Evolutionary conservation across 2,329 filamentous ascomycete species (phyloP).

Genomic region (Verticillium nubilum): DNA sequence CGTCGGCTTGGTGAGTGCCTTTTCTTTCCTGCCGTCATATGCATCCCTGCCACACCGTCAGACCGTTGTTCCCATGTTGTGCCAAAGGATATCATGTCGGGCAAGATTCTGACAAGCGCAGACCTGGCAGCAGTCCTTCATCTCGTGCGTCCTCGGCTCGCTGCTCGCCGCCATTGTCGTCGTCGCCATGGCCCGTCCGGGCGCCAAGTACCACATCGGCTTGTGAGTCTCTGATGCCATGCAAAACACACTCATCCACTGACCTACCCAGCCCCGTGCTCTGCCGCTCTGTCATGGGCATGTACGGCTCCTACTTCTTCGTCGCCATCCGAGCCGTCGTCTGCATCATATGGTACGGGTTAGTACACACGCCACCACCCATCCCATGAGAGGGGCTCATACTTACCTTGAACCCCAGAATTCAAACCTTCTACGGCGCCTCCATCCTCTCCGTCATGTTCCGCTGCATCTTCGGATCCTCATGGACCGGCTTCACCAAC

Average conservation of each 20-base stretch:
- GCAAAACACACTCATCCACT: too few relatives aligned
- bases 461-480: constrained; percentile 26
- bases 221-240: too few relatives aligned
- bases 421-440: constrained; percentile 14
- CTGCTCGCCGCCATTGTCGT: constrained; percentile 17
- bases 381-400: not conserved
- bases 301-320: constrained; percentile 35
- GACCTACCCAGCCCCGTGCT: constrained; percentile 23
- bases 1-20: constrained; percentile 18
- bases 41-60: too few relatives aligned
- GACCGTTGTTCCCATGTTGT: too few relatives aligned
- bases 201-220: constrained; percentile 19
- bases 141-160: constrained; percentile 17
- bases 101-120: not conserved
- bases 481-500: constrained; percentile 25
- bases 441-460: constrained; percentile 17
- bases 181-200: constrained; percentile 19
- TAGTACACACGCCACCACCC: not conserved
- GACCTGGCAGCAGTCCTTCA: constrained; percentile 22
- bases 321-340: constrained; percentile 27
- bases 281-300: constrained; percentile 30
- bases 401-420: not conserved
- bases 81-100: too few relatives aligned
- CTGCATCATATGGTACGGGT: constrained; percentile 23
- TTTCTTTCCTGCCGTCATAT: too few relatives aligned